Conservation (phyloP, 768 basidiomycete genomes). For the Rhodotorula kratochvilovae region DNA sequence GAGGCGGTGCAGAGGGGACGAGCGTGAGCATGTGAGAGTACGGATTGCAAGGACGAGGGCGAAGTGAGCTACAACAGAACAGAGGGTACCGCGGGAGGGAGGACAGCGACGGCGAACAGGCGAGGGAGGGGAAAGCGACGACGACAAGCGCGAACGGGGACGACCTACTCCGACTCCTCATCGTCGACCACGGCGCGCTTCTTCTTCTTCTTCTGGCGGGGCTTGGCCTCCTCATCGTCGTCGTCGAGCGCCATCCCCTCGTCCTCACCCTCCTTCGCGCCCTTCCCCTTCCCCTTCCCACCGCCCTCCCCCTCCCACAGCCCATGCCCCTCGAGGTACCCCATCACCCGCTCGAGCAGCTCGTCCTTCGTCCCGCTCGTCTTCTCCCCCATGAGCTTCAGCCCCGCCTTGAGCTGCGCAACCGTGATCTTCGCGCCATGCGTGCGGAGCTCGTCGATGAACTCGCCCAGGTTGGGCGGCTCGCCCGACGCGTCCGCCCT, state of each 20-base stretch:
- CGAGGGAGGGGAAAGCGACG: too few species aligned
- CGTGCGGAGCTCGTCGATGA: neutral
- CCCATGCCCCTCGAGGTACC: neutral
- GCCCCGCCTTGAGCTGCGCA: slow-evolving; percentile 11
- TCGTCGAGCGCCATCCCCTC: slow-evolving; percentile 3
- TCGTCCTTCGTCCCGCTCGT: slow-evolving; percentile 24
- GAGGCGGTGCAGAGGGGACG: too few species aligned
- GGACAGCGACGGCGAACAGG: neutral
- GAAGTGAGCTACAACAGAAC: too few species aligned
- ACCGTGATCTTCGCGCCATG: slow-evolving; percentile 6
- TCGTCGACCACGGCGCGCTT: neutral
- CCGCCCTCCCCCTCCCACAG: neutral
- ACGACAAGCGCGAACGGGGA: neutral
- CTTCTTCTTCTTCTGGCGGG: slow-evolving; percentile 11
- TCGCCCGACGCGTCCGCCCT: neutral
- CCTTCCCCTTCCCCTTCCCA: neutral
- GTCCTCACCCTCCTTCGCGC: neutral
- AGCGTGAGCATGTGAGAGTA: neutral
- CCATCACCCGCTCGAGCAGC: slow-evolving; percentile 2
- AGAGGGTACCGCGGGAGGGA: too few species aligned
- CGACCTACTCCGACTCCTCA: neutral
- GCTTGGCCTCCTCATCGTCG: neutral
- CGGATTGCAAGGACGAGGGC: too few species aligned
- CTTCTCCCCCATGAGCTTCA: slow-evolving; percentile 5
- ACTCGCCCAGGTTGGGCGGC: slow-evolving; percentile 13